Conservation (phyloP, 805 yeast genomes). For the Sugiyamaella americana region DNA sequence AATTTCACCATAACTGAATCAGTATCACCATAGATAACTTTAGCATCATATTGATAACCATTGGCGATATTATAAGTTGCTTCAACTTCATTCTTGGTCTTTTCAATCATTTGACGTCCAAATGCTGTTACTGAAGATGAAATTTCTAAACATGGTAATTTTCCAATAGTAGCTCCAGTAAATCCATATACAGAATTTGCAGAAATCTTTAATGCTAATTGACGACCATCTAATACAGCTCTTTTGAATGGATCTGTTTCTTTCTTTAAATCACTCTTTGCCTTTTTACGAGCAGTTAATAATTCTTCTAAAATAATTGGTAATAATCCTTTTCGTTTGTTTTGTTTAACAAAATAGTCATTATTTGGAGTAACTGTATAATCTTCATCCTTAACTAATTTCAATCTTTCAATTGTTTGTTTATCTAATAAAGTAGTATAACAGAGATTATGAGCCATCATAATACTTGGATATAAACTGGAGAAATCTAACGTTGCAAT, state of each 20-base stretch:
- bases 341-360: constrained; percentile 74
- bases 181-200: constrained; percentile 99
- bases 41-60: constrained; percentile 78
- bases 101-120: constrained; percentile 95
- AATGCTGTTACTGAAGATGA: constrained; percentile 93
- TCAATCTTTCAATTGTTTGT: constrained; percentile 58
- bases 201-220: constrained; percentile 88
- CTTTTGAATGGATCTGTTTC: constrained; percentile 92
- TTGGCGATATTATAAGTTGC: constrained; percentile 69
- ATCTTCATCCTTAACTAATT: constrained; percentile 63
- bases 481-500: constrained; percentile 98
- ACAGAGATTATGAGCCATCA: constrained; percentile 98
- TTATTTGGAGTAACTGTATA: constrained; percentile 87
- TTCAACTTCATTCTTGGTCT: constrained; percentile 81
- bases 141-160: constrained; percentile 91
- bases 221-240: constrained; percentile 95
- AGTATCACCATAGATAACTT: constrained; percentile 96
- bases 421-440: constrained; percentile 81
- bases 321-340: constrained; percentile 71
- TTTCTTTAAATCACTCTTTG: constrained; percentile 80
- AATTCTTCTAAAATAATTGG: constrained; percentile 90
- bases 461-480: constrained; percentile 93
- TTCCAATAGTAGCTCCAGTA: constrained; percentile 98
- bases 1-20: constrained; percentile 99
- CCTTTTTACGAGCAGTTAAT: constrained; percentile 85